Percentiles rank a stretch among this genome's conserved stretches.
phyloP scores from a whole-genome alignment of 2,329 filamentous ascomycete species.

The Aureobasidium sp. region DNA sequence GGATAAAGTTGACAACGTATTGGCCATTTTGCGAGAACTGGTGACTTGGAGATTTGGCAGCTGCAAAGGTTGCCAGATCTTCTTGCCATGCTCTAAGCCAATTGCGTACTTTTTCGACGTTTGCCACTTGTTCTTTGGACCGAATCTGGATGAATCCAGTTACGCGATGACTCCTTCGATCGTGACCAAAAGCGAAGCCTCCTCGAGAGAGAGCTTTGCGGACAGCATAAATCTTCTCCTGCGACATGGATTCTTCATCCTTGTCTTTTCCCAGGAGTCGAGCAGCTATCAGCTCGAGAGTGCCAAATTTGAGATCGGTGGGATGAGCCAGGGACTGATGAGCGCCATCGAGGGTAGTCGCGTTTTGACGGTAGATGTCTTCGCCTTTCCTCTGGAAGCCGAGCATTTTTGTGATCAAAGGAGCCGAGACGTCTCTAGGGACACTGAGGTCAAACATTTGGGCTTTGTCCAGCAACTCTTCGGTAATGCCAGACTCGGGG shows the following conservation, averaged over 20 bases:
- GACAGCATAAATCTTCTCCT: constrained; percentile 51
- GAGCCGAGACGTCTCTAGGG: constrained; percentile 37
- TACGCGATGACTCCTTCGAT: constrained; percentile 39
- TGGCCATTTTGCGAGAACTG: constrained; percentile 12
- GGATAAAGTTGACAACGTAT: constrained; percentile 31
- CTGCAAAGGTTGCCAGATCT: constrained; percentile 27
- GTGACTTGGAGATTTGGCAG: neutral
- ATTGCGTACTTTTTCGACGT: constrained; percentile 42
- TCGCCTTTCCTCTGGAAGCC: constrained; percentile 37
- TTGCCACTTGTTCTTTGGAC: constrained; percentile 44
- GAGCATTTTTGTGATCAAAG: constrained; percentile 35
- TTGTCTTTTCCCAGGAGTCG: constrained; percentile 29
- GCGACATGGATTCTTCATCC: constrained; percentile 21
- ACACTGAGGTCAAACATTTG: constrained; percentile 32
- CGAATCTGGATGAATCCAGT: constrained; percentile 56
- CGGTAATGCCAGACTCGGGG: constrained; percentile 33
- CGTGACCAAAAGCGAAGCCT: constrained; percentile 53
- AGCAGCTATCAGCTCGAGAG: constrained; percentile 37
- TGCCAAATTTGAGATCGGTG: constrained; percentile 38
- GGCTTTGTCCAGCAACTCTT: constrained; percentile 27
- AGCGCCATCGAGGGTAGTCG: constrained; percentile 40
- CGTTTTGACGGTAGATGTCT: constrained; percentile 38
- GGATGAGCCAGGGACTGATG: constrained; percentile 38
- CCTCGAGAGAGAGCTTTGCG: constrained; percentile 54
- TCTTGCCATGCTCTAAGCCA: constrained; percentile 49